phyloP scores from a whole-genome alignment of 23 red algal genomes.

The Gracilaria gracilis region DNA sequence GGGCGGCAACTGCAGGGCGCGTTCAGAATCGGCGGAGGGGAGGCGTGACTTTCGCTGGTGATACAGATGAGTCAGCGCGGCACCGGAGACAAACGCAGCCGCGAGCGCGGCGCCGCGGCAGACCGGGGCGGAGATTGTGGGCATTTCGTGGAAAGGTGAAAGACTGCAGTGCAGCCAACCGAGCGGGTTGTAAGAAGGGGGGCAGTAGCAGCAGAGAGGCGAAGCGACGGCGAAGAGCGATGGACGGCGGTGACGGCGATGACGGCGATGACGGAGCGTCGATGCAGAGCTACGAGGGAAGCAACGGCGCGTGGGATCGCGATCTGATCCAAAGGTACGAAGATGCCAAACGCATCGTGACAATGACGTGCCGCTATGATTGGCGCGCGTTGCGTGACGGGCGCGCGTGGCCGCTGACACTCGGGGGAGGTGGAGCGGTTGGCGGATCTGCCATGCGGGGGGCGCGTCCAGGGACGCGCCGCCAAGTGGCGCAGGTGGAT shows the following conservation, averaged over 20 bases:
- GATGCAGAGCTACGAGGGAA: neutral
- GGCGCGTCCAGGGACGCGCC: neutral
- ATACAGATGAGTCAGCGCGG: slow-evolving; percentile 47
- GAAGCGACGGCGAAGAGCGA: neutral
- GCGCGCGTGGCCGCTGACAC: neutral
- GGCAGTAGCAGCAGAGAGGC: too few species aligned
- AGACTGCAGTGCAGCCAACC: too few species aligned
- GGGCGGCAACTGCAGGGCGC: neutral
- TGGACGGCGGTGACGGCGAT: neutral
- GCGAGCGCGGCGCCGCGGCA: slow-evolving; percentile 40
- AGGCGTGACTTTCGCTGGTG: neutral
- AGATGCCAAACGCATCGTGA: neutral
- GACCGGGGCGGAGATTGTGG: neutral
- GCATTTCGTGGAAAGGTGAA: neutral
- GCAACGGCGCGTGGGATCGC: neutral
- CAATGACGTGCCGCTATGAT: too few species aligned
- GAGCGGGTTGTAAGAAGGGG: too few species aligned
- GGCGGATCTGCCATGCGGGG: neutral
- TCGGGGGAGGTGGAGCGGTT: neutral
- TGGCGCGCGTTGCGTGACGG: neutral
- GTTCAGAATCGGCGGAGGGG: neutral
- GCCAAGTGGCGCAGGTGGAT: neutral
- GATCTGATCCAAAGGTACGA: slow-evolving; percentile 2
- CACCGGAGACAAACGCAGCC: slow-evolving; percentile 41
- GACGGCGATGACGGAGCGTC: neutral